Evolutionary conservation across 1,139 yeast genomes (phyloP), one percentile per base, ranked within the genome.

Genomic region (Debaryomycetaceae sp.): DNA sequence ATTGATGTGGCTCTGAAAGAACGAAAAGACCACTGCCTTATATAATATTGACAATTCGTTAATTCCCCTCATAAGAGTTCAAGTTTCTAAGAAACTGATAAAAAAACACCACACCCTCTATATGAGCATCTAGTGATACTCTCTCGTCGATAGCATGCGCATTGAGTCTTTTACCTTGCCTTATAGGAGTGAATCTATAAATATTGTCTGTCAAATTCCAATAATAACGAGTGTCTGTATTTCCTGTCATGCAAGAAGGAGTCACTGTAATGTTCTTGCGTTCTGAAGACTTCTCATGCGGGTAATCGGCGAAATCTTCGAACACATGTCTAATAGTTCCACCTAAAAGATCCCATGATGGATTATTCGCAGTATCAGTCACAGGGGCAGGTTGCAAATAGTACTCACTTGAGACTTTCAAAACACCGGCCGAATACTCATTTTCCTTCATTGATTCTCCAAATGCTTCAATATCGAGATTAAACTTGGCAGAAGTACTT

Each of bases 91-190:
- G 27, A 13, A 22, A 22, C n/a, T 40, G 22, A 33, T 37, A 37
- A 24, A 22, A 37, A 9, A 37, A 84, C 0, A 83, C 84, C 39
- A 83, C 72, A 3, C 78, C 69, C 46, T 78, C 78, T 46, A 84
- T 55, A 55, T 83, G 87, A 22, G 76, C 69, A 35, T 75, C 75
- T 46, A 80, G 60, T 6, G 68, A 64, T 37, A 81, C 68, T 43
- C 70, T 72, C 56, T 84, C 91, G 53, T 84, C 74, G 13, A 83
- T 80, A 13, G 85, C 80, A 59, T 84, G 91, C 42, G 65, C 64
- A 48, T 20, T 39, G 37, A 29, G 11, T 27, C 31, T 27, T 27
- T 27, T 7, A 27, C 11, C 31, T 27, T 27, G 39, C 24, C 33
- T 24, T 14, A 37, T 37, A 23, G 75, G 72, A 36, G 72, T 58